Evolutionary conservation across 1,284 basidiomycete species (phyloP).

Genomic region (Boletellus deceptivus): DNA sequence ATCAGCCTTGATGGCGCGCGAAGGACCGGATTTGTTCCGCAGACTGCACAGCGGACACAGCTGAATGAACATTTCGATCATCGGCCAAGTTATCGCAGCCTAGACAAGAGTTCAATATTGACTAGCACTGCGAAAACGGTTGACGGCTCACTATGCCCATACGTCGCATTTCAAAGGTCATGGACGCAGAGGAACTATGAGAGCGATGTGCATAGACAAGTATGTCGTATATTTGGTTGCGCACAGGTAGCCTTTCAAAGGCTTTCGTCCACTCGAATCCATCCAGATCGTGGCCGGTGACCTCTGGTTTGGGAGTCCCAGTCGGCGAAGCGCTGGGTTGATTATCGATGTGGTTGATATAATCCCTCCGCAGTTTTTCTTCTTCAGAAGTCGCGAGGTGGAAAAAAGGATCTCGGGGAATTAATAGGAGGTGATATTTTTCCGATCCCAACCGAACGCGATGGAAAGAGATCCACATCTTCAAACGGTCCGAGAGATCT

Average conservation of each 20-base stretch:
- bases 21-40: slow-evolving; percentile 24
- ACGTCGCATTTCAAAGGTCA: slow-evolving; percentile 54
- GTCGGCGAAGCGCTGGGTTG: slow-evolving; percentile 17
- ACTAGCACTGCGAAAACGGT: slow-evolving; percentile 2
- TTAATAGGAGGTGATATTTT: slow-evolving; percentile 53
- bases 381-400: slow-evolving; percentile 47
- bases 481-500: slow-evolving; percentile 46
- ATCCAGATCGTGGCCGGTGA: slow-evolving; percentile 25
- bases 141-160: slow-evolving; percentile 55
- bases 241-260: slow-evolving; percentile 65
- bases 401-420: slow-evolving; percentile 61
- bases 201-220: slow-evolving; percentile 62
- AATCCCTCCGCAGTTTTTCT: slow-evolving; percentile 44
- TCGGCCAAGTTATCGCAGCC: slow-evolving; percentile 70
- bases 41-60: slow-evolving; percentile 62
- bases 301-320: slow-evolving; percentile 21
- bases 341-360: slow-evolving; percentile 42
- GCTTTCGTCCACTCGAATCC: slow-evolving; percentile 39
- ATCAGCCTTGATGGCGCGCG: slow-evolving; percentile 23
- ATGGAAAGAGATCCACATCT: slow-evolving; percentile 56
- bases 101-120: slow-evolving; percentile 28
- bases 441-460: slow-evolving; percentile 60
- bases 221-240: slow-evolving; percentile 65
- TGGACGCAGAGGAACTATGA: slow-evolving; percentile 51
- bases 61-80: slow-evolving; percentile 64